phyloP scores from a whole-genome alignment of 331 rosid species.

The Phaseolus coccineus region DNA sequence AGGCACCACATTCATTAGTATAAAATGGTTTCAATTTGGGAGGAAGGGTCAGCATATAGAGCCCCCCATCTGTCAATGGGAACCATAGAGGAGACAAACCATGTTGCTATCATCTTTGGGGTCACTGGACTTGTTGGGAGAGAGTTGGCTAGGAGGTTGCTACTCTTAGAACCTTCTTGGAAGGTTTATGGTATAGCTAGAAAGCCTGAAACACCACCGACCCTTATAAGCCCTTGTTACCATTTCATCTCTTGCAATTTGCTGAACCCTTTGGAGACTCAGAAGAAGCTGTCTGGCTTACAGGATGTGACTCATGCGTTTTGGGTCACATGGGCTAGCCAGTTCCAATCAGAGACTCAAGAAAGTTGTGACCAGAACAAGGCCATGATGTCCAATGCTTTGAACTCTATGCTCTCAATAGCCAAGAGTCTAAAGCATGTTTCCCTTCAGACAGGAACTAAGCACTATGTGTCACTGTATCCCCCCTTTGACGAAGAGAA shows the following conservation, averaged over 20 bases:
- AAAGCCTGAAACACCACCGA: constrained; percentile 53
- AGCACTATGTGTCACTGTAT: constrained; percentile 74
- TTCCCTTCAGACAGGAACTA: constrained; percentile 92
- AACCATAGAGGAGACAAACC: constrained; percentile 39
- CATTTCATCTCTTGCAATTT: constrained; percentile 86
- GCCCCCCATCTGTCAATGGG: constrained; percentile 51
- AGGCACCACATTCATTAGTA: constrained; percentile 8
- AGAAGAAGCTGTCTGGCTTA: constrained; percentile 55
- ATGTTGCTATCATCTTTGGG: constrained; percentile 85
- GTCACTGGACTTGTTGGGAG: constrained; percentile 88
- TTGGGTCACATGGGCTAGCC: constrained; percentile 98
- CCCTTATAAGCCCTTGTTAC: constrained; percentile 55
- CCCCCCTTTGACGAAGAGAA: constrained; percentile 53
- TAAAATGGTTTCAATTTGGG: constrained; percentile 53
- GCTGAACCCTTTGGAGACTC: constrained; percentile 65
- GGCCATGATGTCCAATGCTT: constrained; percentile 80
- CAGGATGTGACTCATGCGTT: constrained; percentile 80
- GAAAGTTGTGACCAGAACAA: constrained; percentile 66
- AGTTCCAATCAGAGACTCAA: constrained; percentile 64
- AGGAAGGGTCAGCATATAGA: constrained; percentile 2
- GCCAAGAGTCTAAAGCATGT: constrained; percentile 70
- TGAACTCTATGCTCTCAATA: constrained; percentile 54
- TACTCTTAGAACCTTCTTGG: constrained; percentile 64
- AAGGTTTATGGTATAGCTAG: constrained; percentile 91
- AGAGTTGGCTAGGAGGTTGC: constrained; percentile 64